A percentile compares a stretch with the other conserved stretches of the same genome.
Evolutionary conservation across 371 early-diverging fungal species (phyloP).

Genomic region (Zychaea mexicana): DNA sequence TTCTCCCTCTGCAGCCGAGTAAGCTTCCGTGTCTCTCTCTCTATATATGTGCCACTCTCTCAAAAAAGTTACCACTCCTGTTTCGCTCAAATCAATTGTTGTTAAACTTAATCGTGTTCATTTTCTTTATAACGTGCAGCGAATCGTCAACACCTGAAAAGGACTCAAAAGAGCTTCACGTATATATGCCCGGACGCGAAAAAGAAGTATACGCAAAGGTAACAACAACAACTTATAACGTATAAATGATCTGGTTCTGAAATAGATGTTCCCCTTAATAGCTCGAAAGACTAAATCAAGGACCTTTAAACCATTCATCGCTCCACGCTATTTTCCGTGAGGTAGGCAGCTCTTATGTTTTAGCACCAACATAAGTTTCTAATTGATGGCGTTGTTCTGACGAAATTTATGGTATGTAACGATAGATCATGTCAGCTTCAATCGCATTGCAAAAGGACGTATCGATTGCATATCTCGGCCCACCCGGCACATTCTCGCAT

Average conservation of each 20-base stretch:
- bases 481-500: slow-evolving; percentile 93
- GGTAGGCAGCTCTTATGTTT: too few species aligned
- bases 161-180: slow-evolving; percentile 44
- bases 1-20: slow-evolving; percentile 8
- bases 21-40: too few species aligned
- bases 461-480: slow-evolving; percentile 89
- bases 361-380: too few species aligned
- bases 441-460: slow-evolving; percentile 84
- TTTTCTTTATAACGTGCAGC: too few species aligned
- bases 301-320: slow-evolving; percentile 78
- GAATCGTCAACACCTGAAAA: neutral
- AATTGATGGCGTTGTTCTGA: too few species aligned
- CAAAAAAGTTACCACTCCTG: too few species aligned
- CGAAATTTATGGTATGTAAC: neutral
- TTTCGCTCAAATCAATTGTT: too few species aligned
- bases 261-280: too few species aligned
- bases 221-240: too few species aligned
- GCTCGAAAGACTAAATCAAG: slow-evolving; percentile 71
- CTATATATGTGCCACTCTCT: too few species aligned
- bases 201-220: slow-evolving; percentile 70
- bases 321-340: slow-evolving; percentile 87
- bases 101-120: too few species aligned
- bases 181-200: slow-evolving; percentile 71
- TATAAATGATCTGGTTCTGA: too few species aligned
- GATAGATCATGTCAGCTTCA: slow-evolving; percentile 85